A percentile compares a stretch with the other conserved stretches of the same genome.
These are phyloP conservation scores for Hirsutella rhossiliensis DNA, from an alignment of 2,329 filamentous ascomycete genomes.

Conservation along the genomic window DNA sequence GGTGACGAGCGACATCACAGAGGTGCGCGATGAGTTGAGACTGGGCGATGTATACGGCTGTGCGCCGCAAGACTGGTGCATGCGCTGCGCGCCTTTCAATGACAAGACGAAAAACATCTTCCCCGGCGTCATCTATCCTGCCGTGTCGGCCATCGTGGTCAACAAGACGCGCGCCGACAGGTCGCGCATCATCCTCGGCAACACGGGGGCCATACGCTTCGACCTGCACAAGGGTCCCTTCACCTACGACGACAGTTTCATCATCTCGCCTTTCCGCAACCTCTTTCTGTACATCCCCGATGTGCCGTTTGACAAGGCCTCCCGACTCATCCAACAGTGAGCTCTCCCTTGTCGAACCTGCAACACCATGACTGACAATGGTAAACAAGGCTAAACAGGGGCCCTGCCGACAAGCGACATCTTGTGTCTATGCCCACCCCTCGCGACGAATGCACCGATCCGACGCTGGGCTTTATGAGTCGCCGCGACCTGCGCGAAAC, in stretches of 20 bases:
- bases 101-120: constrained; percentile 40
- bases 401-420: constrained; percentile 19
- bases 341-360: background rate
- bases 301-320: constrained; percentile 34
- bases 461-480: constrained; percentile 17
- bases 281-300: constrained; percentile 40
- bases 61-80: constrained; percentile 46
- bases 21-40: constrained; percentile 37
- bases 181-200: constrained; percentile 44
- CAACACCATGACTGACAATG: background rate
- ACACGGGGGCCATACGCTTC: constrained; percentile 49
- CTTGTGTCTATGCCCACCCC: constrained; percentile 23
- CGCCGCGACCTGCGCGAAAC: constrained; percentile 12
- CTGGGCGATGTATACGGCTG: constrained; percentile 47
- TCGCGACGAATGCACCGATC: constrained; percentile 35
- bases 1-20: constrained; percentile 37
- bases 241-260: constrained; percentile 39
- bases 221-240: constrained; percentile 52
- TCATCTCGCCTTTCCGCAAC: constrained; percentile 43
- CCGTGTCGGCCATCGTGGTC: constrained; percentile 37
- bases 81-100: constrained; percentile 40
- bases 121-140: constrained; percentile 33
- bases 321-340: constrained; percentile 16
- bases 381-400: constrained; percentile 27
- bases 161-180: constrained; percentile 35